These are phyloP conservation scores for Penicillium sp. DNA, from an alignment of 2,329 filamentous ascomycete species.

Conservation along the genomic window DNA sequence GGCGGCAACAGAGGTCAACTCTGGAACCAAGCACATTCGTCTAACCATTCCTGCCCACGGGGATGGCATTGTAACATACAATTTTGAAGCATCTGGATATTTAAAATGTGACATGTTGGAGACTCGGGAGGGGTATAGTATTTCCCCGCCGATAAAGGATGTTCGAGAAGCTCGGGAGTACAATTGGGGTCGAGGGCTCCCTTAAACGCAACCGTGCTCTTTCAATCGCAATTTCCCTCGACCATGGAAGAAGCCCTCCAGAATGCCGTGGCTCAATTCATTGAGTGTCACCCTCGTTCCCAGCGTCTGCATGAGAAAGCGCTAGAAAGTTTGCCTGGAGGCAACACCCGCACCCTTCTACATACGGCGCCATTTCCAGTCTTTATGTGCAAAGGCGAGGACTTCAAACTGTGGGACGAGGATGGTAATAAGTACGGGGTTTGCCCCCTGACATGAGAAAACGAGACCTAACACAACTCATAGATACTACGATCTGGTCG, in stretches of 20 bases:
- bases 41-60: no score
- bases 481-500: slow-evolving; percentile 61
- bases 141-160: no score
- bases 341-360: slow-evolving; percentile 33
- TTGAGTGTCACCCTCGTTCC: slow-evolving; percentile 11
- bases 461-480: neutral
- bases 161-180: no score
- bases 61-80: no score
- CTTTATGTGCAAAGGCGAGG: slow-evolving; percentile 13
- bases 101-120: no score
- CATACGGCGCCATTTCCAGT: slow-evolving; percentile 22
- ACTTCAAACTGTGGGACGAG: slow-evolving; percentile 11
- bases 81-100: no score
- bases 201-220: neutral
- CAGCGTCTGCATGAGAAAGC: slow-evolving; percentile 20
- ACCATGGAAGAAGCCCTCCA: slow-evolving; percentile 1
- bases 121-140: no score
- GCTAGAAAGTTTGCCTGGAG: slow-evolving; percentile 29
- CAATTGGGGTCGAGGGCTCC: no score
- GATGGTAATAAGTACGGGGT: slow-evolving; percentile 18
- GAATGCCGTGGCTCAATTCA: neutral
- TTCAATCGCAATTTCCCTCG: neutral
- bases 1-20: no score
- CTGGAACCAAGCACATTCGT: no score
- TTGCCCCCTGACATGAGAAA: neutral